A percentile compares a stretch with the other conserved stretches of the same genome.
phyloP scores from a whole-genome alignment of 345 rosid species.

The Populus nigra region DNA sequence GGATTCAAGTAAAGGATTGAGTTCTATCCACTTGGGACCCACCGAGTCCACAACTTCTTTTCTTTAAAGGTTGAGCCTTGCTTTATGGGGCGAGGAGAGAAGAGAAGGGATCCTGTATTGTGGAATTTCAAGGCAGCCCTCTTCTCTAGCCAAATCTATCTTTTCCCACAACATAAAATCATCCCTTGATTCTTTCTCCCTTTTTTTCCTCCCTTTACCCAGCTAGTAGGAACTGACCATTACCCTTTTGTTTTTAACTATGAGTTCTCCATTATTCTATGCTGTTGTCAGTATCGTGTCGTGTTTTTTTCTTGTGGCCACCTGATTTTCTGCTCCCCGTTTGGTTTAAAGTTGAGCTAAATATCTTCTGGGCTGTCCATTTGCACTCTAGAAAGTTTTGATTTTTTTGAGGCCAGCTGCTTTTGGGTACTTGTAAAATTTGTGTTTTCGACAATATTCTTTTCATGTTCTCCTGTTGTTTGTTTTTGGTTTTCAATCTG shows the following conservation, averaged over 20 bases:
- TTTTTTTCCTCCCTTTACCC: background rate
- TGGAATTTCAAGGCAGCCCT: conserved; percentile 27
- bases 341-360: conserved; percentile 5
- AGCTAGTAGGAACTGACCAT: too few relatives aligned
- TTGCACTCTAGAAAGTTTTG: conserved; percentile 2
- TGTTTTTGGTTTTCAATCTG: conserved; percentile 10
- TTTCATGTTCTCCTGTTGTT: conserved; percentile 14
- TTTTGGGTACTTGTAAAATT: background rate
- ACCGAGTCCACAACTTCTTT: conserved; percentile 10
- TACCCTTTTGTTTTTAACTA: background rate
- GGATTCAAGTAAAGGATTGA: background rate
- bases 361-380: background rate
- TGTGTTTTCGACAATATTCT: background rate
- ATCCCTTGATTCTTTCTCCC: conserved; percentile 17
- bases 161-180: conserved; percentile 7
- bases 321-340: conserved; percentile 21
- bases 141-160: conserved; percentile 32
- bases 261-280: background rate
- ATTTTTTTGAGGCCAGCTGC: conserved; percentile 1
- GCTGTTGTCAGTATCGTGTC: conserved; percentile 3
- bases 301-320: conserved; percentile 17
- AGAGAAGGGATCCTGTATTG: conserved; percentile 4
- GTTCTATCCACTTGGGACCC: conserved; percentile 33
- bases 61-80: conserved; percentile 2
- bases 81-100: conserved; percentile 5